Base-by-base conservation (phyloP, 2,329 filamentous ascomycete genomes). In the Alternaria conjuncta region DNA sequence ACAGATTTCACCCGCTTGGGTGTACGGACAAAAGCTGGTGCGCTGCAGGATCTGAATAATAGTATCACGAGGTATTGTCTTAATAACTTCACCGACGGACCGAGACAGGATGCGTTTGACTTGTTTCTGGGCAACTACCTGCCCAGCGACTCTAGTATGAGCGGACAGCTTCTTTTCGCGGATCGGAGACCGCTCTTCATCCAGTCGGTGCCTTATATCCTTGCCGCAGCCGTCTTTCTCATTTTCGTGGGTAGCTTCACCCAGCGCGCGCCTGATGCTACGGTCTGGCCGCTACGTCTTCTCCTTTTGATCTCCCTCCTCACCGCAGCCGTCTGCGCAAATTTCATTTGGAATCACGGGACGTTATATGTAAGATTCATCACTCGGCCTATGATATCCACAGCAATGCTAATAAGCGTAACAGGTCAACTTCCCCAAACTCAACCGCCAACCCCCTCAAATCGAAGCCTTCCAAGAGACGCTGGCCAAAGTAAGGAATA, bases 371-470 rank as follows among this genome's bases (percentile, higher is more conserved):
- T 98, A 87, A 87, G 93, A n/a, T n/a, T n/a, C n/a, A n/a, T n/a
- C n/a, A n/a, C n/a, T n/a, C n/a, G n/a, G n/a, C n/a, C n/a, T n/a
- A n/a, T n/a, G n/a, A n/a, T n/a, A n/a, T n/a, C n/a, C n/a, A n/a
- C n/a, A n/a, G n/a, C n/a, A n/a, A n/a, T n/a, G n/a, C n/a, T n/a
- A n/a, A n/a, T n/a, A n/a, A n/a, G n/a, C n/a, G n/a, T n/a, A n/a
- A n/a, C n/a, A n/a, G 94, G 94, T 97, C 71, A 98, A 97, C 82
- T 99, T 96, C 96, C 96, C 96, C 10, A 97, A 97, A 78, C 88
- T 99, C 51, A 97, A 96, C 79, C 94, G 94, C 11, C 90, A 93
- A 15, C 89, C 92, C 3, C 96, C 92, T 81, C 94, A 93, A 3
- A 87, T 89, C 7, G 96, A 99, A 75, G 93, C 93, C 43, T 97